phyloP scores from a whole-genome alignment of 2,329 filamentous ascomycete species.

The Scytalidium lignicola region DNA sequence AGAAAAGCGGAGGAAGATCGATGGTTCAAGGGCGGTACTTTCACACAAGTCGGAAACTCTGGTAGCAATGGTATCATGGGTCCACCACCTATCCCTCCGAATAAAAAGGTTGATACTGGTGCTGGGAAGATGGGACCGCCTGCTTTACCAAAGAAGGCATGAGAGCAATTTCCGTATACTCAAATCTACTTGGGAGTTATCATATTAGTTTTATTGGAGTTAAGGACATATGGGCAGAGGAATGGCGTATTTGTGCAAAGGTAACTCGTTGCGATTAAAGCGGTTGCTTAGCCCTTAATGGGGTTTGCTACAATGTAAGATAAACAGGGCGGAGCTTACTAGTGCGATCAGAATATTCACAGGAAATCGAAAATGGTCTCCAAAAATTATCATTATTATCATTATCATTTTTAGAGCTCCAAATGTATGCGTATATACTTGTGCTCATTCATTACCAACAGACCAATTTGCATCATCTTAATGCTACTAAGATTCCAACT shows the following conservation, averaged over 20 bases:
- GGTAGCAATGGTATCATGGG: slow-evolving; percentile 66
- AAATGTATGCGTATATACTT: background rate
- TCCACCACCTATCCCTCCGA: slow-evolving; percentile 59
- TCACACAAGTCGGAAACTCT: slow-evolving; percentile 73
- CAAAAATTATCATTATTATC: background rate
- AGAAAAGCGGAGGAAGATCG: slow-evolving; percentile 89
- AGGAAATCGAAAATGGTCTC: background rate
- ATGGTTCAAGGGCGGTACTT: slow-evolving; percentile 97
- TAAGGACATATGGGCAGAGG: slow-evolving; percentile 4
- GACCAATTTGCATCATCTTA: background rate
- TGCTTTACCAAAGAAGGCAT: slow-evolving; percentile 21
- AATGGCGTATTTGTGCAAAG: slow-evolving; percentile 7
- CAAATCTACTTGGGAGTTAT: background rate
- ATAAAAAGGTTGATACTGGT: slow-evolving; percentile 68
- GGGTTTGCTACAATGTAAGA: background rate
- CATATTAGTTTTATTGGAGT: background rate
- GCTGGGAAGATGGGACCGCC: slow-evolving; percentile 42
- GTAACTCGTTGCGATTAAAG: too few species aligned
- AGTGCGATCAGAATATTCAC: background rate
- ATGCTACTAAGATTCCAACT: background rate
- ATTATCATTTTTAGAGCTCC: background rate
- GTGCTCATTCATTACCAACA: background rate
- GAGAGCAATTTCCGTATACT: slow-evolving; percentile 1
- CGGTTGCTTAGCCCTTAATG: too few species aligned
- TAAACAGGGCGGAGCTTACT: background rate